Percentiles rank a stretch among this genome's conserved stretches.
phyloP scores from a whole-genome alignment of 345 rosid genomes.

The Cardamine occulta region DNA sequence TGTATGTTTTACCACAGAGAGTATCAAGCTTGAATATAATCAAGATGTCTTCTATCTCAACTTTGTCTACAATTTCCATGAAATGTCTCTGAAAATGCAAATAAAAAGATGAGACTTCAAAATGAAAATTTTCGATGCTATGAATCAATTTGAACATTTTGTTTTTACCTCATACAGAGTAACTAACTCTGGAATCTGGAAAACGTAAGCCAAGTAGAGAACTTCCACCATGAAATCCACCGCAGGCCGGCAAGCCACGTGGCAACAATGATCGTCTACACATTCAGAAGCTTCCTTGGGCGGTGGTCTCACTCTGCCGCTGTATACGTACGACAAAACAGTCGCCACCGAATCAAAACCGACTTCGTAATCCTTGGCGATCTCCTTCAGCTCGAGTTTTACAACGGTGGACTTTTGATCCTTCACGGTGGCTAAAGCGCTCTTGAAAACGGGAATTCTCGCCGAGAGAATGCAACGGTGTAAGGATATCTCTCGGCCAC shows the following conservation, averaged over 20 bases:
- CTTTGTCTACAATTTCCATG: conserved; percentile 63
- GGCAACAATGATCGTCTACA: conserved; percentile 70
- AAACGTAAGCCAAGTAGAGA: conserved; percentile 70
- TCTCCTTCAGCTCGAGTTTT: conserved; percentile 61
- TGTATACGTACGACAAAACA: conserved; percentile 67
- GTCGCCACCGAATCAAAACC: conserved; percentile 60
- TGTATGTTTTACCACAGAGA: conserved; percentile 60
- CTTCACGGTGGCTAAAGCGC: conserved; percentile 48
- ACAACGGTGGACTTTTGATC: conserved; percentile 33
- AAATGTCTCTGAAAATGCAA: conserved; percentile 62
- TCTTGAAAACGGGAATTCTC: conserved; percentile 62
- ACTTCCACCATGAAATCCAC: conserved; percentile 70
- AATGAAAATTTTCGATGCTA: no score
- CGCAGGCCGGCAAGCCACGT: conserved; percentile 71
- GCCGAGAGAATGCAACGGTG: conserved; percentile 84
- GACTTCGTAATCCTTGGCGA: conserved; percentile 60
- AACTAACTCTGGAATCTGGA: conserved; percentile 63
- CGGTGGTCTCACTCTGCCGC: conserved; percentile 64
- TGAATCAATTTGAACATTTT: not conserved
- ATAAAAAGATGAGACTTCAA: no score
- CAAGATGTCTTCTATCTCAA: conserved; percentile 64
- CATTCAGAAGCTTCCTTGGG: conserved; percentile 58
- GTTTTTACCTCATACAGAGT: conserved; percentile 71
- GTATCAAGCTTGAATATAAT: conserved; percentile 61
- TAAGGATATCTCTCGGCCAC: conserved; percentile 59